phyloP scores from a whole-genome alignment of 768 basidiomycete species.

The Cyclocybe aegerita region DNA sequence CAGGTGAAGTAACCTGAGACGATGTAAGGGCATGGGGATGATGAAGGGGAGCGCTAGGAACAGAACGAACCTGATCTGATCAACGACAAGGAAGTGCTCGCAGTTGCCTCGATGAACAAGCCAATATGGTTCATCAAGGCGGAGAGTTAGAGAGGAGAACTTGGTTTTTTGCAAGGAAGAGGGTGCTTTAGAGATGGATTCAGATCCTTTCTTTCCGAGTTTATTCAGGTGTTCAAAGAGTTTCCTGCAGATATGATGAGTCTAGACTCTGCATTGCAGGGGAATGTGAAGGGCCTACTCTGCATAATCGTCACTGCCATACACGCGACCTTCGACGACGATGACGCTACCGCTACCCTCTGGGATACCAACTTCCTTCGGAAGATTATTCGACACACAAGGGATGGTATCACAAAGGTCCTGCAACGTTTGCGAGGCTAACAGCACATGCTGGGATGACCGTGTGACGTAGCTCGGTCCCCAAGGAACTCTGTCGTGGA shows the following conservation, averaged over 20 bases:
- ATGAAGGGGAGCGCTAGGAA: neutral
- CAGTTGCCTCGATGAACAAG: slow-evolving; percentile 79
- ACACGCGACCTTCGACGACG: slow-evolving; percentile 60
- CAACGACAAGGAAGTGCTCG: slow-evolving; percentile 75
- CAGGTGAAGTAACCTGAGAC: slow-evolving; percentile 53
- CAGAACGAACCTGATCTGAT: slow-evolving; percentile 64
- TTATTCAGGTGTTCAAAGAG: slow-evolving; percentile 39
- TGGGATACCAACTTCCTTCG: slow-evolving; percentile 30
- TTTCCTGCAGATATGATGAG: slow-evolving; percentile 35
- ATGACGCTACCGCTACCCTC: slow-evolving; percentile 43
- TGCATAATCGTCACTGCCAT: slow-evolving; percentile 63
- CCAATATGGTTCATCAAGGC: slow-evolving; percentile 79
- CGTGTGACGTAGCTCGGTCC: slow-evolving; percentile 57
- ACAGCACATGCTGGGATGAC: slow-evolving; percentile 64
- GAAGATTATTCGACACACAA: slow-evolving; percentile 59
- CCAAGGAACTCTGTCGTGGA: slow-evolving; percentile 64
- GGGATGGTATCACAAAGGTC: slow-evolving; percentile 61
- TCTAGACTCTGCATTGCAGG: neutral
- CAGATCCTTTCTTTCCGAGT: slow-evolving; percentile 22
- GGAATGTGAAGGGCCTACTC: slow-evolving; percentile 28
- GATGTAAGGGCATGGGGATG: slow-evolving; percentile 3
- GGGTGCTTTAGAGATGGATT: slow-evolving; percentile 34
- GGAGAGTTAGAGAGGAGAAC: slow-evolving; percentile 55
- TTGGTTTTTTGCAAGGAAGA: slow-evolving; percentile 45
- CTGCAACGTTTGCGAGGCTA: slow-evolving; percentile 72